A percentile compares a stretch with the other conserved stretches of the same genome.
Evolutionary conservation across 306 rosid species (phyloP).

Genomic region (Lathyrus oleraceus): DNA sequence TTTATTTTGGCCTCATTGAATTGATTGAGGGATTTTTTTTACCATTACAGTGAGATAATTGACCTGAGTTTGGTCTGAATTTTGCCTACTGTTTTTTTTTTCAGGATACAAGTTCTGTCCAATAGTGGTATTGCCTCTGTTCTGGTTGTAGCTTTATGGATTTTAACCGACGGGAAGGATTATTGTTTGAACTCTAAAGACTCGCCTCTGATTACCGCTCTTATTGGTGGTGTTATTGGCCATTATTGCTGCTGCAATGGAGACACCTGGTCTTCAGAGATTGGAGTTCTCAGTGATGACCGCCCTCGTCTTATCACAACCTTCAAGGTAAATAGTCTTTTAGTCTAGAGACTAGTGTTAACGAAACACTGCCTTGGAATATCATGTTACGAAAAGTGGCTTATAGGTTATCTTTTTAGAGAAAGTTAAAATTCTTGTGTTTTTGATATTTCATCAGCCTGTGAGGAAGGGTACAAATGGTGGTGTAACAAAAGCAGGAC

Average conservation of each 20-base stretch:
- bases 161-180: conserved; percentile 56
- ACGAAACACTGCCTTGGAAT: conserved; percentile 15
- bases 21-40: background rate
- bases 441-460: conserved; percentile 48
- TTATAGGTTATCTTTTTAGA: background rate
- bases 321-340: conserved; percentile 64
- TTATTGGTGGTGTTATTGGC: conserved; percentile 85
- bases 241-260: conserved; percentile 94
- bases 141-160: conserved; percentile 63
- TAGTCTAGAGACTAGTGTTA: conserved; percentile 23
- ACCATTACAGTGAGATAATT: background rate
- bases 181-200: conserved; percentile 71
- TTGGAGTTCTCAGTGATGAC: conserved; percentile 81
- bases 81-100: conserved; percentile 12
- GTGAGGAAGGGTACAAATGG: conserved; percentile 95
- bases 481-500: conserved; percentile 79
- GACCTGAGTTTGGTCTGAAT: background rate
- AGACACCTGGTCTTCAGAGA: conserved; percentile 98
- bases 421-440: conserved; percentile 11
- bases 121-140: conserved; percentile 77
- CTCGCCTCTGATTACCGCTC: conserved; percentile 62
- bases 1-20: conserved; percentile 1
- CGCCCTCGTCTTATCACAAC: conserved; percentile 82
- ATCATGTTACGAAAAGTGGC: conserved; percentile 3
- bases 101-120: conserved; percentile 81